Evolutionary conservation across 1,284 basidiomycete genomes (phyloP).

Genomic region (Rhodotorula sp.): DNA sequence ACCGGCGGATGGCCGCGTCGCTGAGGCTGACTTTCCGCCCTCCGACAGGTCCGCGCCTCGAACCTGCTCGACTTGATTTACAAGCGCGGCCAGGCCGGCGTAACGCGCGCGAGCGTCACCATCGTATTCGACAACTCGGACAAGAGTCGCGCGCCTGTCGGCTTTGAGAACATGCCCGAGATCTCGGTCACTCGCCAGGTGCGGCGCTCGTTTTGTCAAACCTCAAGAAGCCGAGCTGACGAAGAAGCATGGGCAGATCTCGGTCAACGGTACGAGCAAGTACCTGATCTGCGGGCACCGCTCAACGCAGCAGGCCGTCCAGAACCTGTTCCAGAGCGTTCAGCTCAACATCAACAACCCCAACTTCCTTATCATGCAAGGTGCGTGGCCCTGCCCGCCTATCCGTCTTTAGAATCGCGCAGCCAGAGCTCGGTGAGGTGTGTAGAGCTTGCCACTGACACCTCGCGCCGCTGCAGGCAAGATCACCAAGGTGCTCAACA

Average conservation of each 20-base stretch:
- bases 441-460: not conserved
- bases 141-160: constrained; percentile 77
- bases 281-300: constrained; percentile 98
- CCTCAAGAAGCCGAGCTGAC: not conserved
- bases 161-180: constrained; percentile 78
- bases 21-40: not conserved
- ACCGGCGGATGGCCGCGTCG: not conserved
- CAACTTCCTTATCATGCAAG: constrained; percentile 99
- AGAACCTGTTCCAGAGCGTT: constrained; percentile 93
- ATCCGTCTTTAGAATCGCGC: too few species aligned
- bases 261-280: constrained; percentile 91
- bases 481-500: constrained; percentile 80
- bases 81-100: constrained; percentile 94
- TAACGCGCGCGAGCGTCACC: constrained; percentile 96
- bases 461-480: constrained; percentile 43
- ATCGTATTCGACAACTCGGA: constrained; percentile 99
- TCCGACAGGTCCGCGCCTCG: constrained; percentile 78
- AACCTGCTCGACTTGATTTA: constrained; percentile 98
- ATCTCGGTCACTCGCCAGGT: constrained; percentile 98
- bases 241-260: constrained; percentile 61
- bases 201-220: constrained; percentile 37
- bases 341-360: constrained; percentile 99
- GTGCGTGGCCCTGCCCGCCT: constrained; percentile 54
- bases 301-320: constrained; percentile 80
- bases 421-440: not conserved